Percentiles rank a stretch among this genome's conserved stretches.
Conservation (phyloP, 2,329 filamentous ascomycete species). For the Colletotrichum tropicale region DNA sequence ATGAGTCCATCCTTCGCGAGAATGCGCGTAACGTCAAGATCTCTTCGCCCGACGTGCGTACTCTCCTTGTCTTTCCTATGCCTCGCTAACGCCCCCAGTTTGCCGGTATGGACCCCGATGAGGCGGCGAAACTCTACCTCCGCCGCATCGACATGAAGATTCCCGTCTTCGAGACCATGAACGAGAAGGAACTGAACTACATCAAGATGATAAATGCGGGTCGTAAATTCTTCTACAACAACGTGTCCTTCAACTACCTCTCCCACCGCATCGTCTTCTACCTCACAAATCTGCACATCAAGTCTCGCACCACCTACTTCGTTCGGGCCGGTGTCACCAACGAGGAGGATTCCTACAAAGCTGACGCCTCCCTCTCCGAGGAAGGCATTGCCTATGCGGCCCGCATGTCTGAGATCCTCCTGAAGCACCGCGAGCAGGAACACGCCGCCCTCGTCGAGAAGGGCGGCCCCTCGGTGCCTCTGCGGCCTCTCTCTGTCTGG, state of each 20-base stretch:
- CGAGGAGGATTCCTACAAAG: constrained; percentile 92
- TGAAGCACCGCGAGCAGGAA: constrained; percentile 85
- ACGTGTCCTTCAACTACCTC: constrained; percentile 94
- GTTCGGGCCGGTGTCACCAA: constrained; percentile 83
- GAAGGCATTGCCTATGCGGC: constrained; percentile 81
- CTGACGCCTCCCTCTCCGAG: constrained; percentile 82
- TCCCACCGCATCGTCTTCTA: constrained; percentile 99
- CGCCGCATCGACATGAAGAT: constrained; percentile 90
- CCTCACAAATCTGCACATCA: constrained; percentile 96
- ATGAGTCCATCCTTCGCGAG: constrained; percentile 91
- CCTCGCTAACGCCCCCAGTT: constrained; percentile 61
- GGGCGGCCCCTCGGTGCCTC: constrained; percentile 69
- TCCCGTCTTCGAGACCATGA: constrained; percentile 95
- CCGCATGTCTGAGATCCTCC: constrained; percentile 83
- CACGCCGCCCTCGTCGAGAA: constrained; percentile 70
- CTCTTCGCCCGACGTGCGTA: constrained; percentile 85
- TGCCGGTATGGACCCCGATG: constrained; percentile 86
- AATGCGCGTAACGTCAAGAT: constrained; percentile 98
- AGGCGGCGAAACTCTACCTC: constrained; percentile 91
- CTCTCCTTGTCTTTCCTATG: too few relatives aligned
- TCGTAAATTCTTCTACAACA: constrained; percentile 92
- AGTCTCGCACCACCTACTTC: constrained; percentile 92
- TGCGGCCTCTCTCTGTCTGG: constrained; percentile 89
- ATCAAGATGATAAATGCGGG: constrained; percentile 99
- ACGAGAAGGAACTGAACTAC: constrained; percentile 91